These are phyloP conservation scores for Mycena sp. DNA, from an alignment of 1,284 basidiomycete genomes.

Conservation along the genomic window DNA sequence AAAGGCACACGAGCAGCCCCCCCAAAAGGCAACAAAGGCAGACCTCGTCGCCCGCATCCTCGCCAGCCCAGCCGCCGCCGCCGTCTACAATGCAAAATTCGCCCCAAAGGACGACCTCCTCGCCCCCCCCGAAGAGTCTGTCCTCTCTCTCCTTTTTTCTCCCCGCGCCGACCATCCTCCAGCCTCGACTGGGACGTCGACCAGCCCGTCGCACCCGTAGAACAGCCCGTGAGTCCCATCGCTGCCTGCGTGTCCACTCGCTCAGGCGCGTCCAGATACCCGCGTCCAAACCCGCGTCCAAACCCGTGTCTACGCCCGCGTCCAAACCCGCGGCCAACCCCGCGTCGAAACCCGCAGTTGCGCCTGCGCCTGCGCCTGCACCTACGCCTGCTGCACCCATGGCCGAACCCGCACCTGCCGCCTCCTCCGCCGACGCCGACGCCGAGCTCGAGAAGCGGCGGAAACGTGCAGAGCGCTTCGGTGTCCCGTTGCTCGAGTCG, in stretches of 20 bases:
- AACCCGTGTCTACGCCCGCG: constrained; percentile 9
- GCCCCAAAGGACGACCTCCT: constrained; percentile 42
- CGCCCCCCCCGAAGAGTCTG: constrained; percentile 59
- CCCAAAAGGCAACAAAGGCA: constrained; percentile 68
- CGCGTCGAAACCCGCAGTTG: constrained; percentile 6
- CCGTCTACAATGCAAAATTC: constrained; percentile 50
- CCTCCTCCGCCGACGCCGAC: constrained; percentile 42
- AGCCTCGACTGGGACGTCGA: constrained; percentile 52
- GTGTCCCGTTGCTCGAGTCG: constrained; percentile 67
- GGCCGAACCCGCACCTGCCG: constrained; percentile 16
- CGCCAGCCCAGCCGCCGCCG: constrained; percentile 58
- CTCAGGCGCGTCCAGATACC: constrained; percentile 16
- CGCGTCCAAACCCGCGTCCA: not conserved
- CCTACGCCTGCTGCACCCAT: constrained; percentile 16
- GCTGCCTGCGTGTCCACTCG: not conserved
- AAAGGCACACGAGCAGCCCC: constrained; percentile 56
- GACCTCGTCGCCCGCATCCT: constrained; percentile 73
- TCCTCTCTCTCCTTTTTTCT: constrained; percentile 12
- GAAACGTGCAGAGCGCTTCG: constrained; percentile 73
- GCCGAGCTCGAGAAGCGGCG: constrained; percentile 66
- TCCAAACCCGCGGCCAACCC: constrained; percentile 24
- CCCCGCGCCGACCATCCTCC: not conserved
- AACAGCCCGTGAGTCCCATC: constrained; percentile 24
- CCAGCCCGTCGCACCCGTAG: constrained; percentile 33
- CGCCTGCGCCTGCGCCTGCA: constrained; percentile 16